phyloP scores from a whole-genome alignment of 192 early-diverging fungal genomes.

The Funneliformis geosporum region DNA sequence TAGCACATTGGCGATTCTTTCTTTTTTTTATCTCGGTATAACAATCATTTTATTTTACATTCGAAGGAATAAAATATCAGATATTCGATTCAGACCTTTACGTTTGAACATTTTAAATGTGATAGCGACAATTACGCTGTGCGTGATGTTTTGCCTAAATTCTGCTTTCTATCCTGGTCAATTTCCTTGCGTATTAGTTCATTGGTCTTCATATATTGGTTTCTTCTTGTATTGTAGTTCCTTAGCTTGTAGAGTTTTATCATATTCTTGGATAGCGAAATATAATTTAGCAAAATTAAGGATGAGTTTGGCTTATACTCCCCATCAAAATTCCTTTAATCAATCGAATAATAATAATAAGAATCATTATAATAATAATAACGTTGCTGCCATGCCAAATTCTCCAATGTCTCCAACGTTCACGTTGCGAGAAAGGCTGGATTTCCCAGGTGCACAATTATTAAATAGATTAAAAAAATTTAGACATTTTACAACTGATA shows the following conservation, averaged over 20 bases:
- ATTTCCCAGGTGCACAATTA: not conserved
- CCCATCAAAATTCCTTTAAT: not conserved
- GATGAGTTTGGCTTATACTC: not conserved
- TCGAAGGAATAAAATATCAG: conserved; percentile 6
- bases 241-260: conserved; percentile 5
- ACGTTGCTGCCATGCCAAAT: not conserved
- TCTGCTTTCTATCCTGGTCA: conserved; percentile 14
- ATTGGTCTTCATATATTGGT: conserved; percentile 28
- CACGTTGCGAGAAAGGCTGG: not conserved
- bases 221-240: conserved; percentile 2
- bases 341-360: not conserved
- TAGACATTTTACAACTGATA: conserved; percentile 13
- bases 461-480: conserved; percentile 21
- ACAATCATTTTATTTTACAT: conserved; percentile 25
- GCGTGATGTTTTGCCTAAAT: conserved; percentile 21
- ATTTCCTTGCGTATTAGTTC: conserved; percentile 18
- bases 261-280: conserved; percentile 21
- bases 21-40: conserved; percentile 18
- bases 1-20: not conserved
- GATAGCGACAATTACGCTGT: conserved; percentile 4
- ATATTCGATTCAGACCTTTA: conserved; percentile 24
- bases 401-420: not conserved
- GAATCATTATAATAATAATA: not conserved
- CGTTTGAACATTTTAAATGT: conserved; percentile 17
- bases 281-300: conserved; percentile 31